phyloP scores from a whole-genome alignment of 179 eudicot species.

The Camellia oleifera region DNA sequence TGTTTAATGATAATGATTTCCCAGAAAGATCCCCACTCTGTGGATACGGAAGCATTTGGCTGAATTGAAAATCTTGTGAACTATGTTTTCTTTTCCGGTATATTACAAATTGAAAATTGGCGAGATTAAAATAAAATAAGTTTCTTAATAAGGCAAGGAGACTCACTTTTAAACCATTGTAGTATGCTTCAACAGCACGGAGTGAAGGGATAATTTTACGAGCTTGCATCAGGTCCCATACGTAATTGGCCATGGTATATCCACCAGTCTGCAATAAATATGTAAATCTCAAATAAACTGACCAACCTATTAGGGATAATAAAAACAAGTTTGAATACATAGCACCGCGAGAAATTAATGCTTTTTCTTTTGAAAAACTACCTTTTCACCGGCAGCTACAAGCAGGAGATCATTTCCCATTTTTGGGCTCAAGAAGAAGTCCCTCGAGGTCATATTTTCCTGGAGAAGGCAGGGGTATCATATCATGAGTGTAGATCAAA shows the following conservation, averaged over 20 bases:
- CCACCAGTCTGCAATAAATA: conserved; percentile 63
- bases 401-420: conserved; percentile 74
- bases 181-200: conserved; percentile 80
- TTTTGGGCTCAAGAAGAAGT: conserved; percentile 40
- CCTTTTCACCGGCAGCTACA: conserved; percentile 89
- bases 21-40: not conserved
- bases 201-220: conserved; percentile 41
- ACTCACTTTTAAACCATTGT: conserved; percentile 78
- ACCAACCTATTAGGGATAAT: conserved; percentile 8
- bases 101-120: not conserved
- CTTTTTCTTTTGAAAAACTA: conserved; percentile 10
- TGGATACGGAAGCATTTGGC: not conserved
- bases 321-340: conserved; percentile 7
- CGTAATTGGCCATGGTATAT: conserved; percentile 62
- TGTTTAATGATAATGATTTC: not conserved
- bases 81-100: not conserved
- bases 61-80: not conserved
- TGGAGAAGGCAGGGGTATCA: conserved; percentile 11
- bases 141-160: not conserved
- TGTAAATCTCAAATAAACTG: conserved; percentile 2
- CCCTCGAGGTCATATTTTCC: conserved; percentile 61
- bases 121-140: too few relatives aligned
- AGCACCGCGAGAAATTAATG: not conserved
- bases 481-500: not conserved
- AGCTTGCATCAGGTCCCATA: conserved; percentile 92